Conservation (phyloP, 2,329 filamentous ascomycete species). For the Colletotrichum tofieldiae region DNA sequence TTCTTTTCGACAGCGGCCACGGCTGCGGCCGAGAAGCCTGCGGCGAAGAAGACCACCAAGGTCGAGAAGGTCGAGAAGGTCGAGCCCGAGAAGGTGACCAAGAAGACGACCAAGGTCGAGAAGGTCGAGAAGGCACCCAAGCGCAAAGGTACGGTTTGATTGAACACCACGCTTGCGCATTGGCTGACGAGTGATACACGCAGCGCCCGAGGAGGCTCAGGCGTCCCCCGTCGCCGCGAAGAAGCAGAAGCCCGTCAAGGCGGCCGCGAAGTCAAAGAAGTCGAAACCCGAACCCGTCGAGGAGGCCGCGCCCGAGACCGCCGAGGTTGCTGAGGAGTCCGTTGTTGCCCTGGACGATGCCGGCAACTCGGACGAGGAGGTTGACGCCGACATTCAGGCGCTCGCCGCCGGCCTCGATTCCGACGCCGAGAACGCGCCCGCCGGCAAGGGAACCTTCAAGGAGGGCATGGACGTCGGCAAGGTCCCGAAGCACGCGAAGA, state of each 20-base stretch:
- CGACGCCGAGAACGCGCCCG: constrained; percentile 57
- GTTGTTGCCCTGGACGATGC: constrained; percentile 45
- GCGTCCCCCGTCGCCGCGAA: constrained; percentile 61
- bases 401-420: constrained; percentile 62
- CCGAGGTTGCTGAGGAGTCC: constrained; percentile 46
- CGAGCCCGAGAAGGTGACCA: constrained; percentile 32
- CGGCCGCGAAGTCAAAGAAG: constrained; percentile 66
- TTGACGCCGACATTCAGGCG: constrained; percentile 59
- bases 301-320: constrained; percentile 44
- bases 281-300: constrained; percentile 52
- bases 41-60: constrained; percentile 44
- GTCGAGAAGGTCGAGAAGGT: constrained; percentile 38
- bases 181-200: constrained; percentile 46
- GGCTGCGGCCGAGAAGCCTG: constrained; percentile 54
- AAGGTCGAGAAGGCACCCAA: constrained; percentile 52
- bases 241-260: constrained; percentile 62
- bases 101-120: constrained; percentile 49
- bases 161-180: neutral
- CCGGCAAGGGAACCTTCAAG: constrained; percentile 58
- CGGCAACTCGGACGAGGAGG: constrained; percentile 57
- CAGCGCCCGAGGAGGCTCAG: constrained; percentile 63
- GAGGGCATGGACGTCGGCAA: constrained; percentile 67
- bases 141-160: constrained; percentile 54
- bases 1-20: constrained; percentile 47
- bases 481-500: constrained; percentile 64